phyloP scores from a whole-genome alignment of 192 early-diverging fungal genomes.

The Obelidium mucronatum region DNA sequence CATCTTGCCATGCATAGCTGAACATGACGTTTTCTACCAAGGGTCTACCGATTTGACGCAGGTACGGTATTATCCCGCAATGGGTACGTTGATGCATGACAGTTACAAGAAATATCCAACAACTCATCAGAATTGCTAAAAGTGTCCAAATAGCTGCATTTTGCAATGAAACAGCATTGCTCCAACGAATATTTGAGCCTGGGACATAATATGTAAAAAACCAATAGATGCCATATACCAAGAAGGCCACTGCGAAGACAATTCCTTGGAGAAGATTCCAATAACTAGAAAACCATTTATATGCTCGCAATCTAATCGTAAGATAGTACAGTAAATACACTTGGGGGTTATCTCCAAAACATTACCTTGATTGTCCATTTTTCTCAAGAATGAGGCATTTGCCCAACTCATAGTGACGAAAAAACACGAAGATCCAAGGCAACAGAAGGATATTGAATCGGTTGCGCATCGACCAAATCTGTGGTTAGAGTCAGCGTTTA shows the following conservation, averaged over 20 bases:
- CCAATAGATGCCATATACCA: not conserved
- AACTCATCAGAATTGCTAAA: not conserved
- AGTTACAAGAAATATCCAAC: not conserved
- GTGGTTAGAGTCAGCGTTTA: not conserved
- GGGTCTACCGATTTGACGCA: slow-evolving; percentile 6
- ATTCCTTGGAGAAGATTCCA: not conserved
- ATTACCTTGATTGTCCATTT: too few relatives aligned
- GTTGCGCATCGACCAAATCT: not conserved
- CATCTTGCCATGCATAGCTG: slow-evolving; percentile 17
- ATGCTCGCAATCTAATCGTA: not conserved
- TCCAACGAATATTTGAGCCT: too few relatives aligned
- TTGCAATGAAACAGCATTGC: too few relatives aligned
- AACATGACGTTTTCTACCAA: slow-evolving; percentile 26
- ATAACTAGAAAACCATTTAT: not conserved
- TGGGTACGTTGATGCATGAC: not conserved
- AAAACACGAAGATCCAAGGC: not conserved
- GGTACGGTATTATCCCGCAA: slow-evolving; percentile 11
- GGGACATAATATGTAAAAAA: not conserved
- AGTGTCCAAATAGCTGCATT: too few relatives aligned
- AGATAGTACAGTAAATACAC: not conserved
- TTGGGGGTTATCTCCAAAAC: not conserved
- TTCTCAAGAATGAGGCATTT: not conserved
- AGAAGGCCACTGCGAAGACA: not conserved
- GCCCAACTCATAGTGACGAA: not conserved
- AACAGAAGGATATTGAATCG: too few relatives aligned